phyloP scores from a whole-genome alignment of 345 rosid genomes.

The Salix viminalis region DNA sequence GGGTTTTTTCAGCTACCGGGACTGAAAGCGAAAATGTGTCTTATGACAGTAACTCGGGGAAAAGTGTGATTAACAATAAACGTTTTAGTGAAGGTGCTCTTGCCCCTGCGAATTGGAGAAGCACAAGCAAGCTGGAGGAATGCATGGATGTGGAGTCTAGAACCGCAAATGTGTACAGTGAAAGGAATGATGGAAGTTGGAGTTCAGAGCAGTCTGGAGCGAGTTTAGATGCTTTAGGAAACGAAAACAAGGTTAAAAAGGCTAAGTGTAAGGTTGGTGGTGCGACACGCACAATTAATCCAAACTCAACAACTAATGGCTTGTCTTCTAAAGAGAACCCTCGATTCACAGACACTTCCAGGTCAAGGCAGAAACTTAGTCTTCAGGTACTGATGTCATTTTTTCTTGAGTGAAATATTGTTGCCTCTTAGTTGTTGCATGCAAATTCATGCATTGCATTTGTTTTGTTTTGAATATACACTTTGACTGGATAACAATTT shows the following conservation, averaged over 20 bases:
- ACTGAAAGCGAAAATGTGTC: conserved; percentile 29
- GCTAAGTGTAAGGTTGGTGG: conserved; percentile 69
- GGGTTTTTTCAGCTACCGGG: conserved; percentile 36
- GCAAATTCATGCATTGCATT: not conserved
- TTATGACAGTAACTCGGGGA: conserved; percentile 35
- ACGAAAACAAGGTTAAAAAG: conserved; percentile 55
- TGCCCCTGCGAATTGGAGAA: conserved; percentile 69
- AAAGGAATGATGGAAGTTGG: conserved; percentile 44
- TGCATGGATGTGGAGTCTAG: conserved; percentile 17
- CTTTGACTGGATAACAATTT: not conserved
- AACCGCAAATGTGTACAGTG: conserved; percentile 16
- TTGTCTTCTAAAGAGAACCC: conserved; percentile 37
- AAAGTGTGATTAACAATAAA: conserved; percentile 32
- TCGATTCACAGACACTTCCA: conserved; percentile 32
- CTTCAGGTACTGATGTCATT: conserved; percentile 42
- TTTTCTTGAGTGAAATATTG: not conserved
- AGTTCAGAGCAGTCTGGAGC: conserved; percentile 34
- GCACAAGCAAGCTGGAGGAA: conserved; percentile 26
- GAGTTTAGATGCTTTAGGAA: conserved; percentile 32
- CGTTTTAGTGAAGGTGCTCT: conserved; percentile 73
- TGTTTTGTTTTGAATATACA: not conserved
- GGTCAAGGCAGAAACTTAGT: conserved; percentile 30
- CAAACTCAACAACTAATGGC: conserved; percentile 47
- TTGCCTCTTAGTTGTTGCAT: not conserved
- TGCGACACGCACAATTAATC: conserved; percentile 45